These are phyloP conservation scores for Nicotiana tabacum DNA, from an alignment of 257 asterid genomes.

Conservation along the genomic window DNA sequence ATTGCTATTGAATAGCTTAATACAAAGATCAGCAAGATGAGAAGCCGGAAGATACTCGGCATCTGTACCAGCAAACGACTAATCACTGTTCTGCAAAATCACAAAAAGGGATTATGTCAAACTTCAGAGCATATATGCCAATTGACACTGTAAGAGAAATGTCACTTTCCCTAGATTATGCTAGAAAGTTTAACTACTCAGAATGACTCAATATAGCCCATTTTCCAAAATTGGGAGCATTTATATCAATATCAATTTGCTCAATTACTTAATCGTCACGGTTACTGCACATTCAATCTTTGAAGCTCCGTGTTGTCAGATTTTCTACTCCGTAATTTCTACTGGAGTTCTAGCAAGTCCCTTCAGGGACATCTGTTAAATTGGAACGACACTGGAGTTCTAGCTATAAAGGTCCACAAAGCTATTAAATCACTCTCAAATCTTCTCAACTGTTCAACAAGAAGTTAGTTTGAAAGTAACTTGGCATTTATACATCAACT, in stretches of 20 bases:
- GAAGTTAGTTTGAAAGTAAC: not conserved
- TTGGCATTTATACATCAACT: not conserved
- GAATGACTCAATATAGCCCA: not conserved
- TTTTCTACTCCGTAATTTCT: not conserved
- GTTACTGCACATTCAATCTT: not conserved
- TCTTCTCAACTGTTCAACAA: not conserved
- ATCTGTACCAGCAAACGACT: not conserved
- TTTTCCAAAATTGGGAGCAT: not conserved
- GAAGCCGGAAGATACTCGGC: not conserved
- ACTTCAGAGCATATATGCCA: not conserved
- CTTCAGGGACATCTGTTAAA: no score
- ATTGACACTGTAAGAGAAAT: not conserved
- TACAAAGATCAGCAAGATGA: not conserved
- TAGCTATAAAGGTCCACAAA: not conserved
- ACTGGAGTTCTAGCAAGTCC: not conserved
- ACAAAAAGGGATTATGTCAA: conserved; percentile 3
- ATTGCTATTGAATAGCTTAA: not conserved
- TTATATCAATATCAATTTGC: not conserved
- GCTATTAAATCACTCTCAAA: not conserved
- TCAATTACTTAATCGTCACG: not conserved
- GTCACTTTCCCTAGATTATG: not conserved
- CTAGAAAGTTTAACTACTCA: not conserved
- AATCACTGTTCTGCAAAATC: conserved; percentile 9
- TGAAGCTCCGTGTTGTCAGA: not conserved
- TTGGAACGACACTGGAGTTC: not conserved